These are phyloP conservation scores for Xylariomycetidae sp. DNA, from an alignment of 2,329 filamentous ascomycete species.

Conservation along the genomic window DNA sequence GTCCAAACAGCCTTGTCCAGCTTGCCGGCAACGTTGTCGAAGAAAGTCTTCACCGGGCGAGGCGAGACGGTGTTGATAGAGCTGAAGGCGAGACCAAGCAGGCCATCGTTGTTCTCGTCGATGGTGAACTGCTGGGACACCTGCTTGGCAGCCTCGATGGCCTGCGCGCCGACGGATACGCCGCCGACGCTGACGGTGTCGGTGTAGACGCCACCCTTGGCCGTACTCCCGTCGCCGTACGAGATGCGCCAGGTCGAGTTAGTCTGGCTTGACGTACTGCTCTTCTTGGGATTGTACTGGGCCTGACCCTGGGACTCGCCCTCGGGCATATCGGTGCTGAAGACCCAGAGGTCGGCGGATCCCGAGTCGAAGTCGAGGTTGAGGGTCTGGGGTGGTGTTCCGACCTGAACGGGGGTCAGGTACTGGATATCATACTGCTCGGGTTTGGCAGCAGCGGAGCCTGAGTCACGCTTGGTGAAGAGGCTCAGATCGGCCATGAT, in stretches of 20 bases:
- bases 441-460: constrained; percentile 8
- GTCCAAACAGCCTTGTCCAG: constrained; percentile 20
- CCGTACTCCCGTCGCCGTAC: constrained; percentile 18
- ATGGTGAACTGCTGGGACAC: constrained; percentile 17
- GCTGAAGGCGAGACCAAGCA: constrained; percentile 22
- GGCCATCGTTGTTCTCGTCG: constrained; percentile 17
- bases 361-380: constrained; percentile 23
- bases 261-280: constrained; percentile 14
- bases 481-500: constrained; percentile 5
- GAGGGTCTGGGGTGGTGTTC: constrained; percentile 18
- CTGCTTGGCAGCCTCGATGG: constrained; percentile 18
- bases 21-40: constrained; percentile 18
- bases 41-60: constrained; percentile 16
- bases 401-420: constrained; percentile 19
- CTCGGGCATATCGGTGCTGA: constrained; percentile 12
- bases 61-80: constrained; percentile 17
- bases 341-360: constrained; percentile 24
- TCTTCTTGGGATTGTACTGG: constrained; percentile 15
- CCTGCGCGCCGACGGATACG: constrained; percentile 12
- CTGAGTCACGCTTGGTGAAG: constrained; percentile 9
- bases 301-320: constrained; percentile 14
- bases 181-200: constrained; percentile 16
- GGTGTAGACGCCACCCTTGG: constrained; percentile 25
- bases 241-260: constrained; percentile 15
- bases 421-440: constrained; percentile 15